Base-by-base conservation (phyloP, 1,284 basidiomycete species). In the Tetrapyrgos nigripes region DNA sequence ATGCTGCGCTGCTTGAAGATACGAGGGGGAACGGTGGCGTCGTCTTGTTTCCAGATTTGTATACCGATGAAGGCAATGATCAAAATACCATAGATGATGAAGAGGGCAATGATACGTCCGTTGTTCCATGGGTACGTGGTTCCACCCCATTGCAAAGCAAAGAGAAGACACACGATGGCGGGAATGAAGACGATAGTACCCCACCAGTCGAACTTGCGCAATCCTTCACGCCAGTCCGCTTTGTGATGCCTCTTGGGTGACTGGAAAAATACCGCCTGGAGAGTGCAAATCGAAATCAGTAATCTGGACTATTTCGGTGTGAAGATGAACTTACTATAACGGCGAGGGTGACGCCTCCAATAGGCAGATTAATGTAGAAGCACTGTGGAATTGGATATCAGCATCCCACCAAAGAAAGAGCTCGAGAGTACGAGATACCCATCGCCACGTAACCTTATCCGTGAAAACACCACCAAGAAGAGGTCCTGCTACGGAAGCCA, bases 111-210 rank as follows among this genome's bases (percentile, higher is more conserved):
- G 13, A 66, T 60, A 2, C 60, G 50, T 10, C 43, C 24, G 40
- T 53, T 50, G n/a, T n/a, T 53, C 65, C 65, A 66, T 2, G 60
- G 1, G 44, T 62, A 65, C 13, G 49, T 56, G 14, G 54, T 49
- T 0, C 65, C 65, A 19, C 63, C 65, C 64, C 62, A 66, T 52
- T 66, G 63, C 3, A 66, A 62, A 13, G 62, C 65, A 2, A 66
- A 54, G 8, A 66, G 58, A 3, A 63, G 28, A 43, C 59, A 60
- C 9, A 62, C 47, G n/a, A 62, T 53, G 24, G 55, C 55, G 4
- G 59, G 59, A 0, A 66, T 33, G 14, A 66, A 62, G 13, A 55
- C 24, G 3, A 55, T 21, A 4, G 63, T 62, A 23, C 65, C 65
- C 23, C 54, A 51, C 1, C 60, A 59, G 57, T 66, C 65, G 17